phyloP scores from a whole-genome alignment of 2,329 filamentous ascomycete species.

The Ilyonectria destructans region DNA sequence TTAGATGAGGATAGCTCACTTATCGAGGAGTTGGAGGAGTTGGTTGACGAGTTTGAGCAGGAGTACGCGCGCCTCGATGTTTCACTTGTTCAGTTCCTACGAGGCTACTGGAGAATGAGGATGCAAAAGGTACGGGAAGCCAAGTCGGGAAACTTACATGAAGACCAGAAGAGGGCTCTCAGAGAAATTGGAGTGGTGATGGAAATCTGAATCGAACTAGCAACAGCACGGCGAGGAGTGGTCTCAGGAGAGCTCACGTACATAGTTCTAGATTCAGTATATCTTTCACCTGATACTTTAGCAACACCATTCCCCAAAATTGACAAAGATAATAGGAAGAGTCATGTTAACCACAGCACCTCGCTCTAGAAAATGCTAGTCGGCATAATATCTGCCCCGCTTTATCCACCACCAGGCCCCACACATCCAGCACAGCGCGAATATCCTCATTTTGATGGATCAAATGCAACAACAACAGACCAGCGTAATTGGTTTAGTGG shows the following conservation, averaged over 20 bases:
- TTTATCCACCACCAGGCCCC: background rate
- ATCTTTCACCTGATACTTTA: background rate
- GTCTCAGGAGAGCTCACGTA: background rate
- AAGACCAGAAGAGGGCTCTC: background rate
- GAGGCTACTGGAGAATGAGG: background rate
- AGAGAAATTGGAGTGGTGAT: background rate
- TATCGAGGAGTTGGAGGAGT: background rate
- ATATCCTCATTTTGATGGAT: background rate
- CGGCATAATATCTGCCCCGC: no score
- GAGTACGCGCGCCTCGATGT: background rate
- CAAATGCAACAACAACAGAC: background rate
- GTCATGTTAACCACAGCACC: no score
- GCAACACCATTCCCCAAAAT: no score
- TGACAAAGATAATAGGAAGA: no score
- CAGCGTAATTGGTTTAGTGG: conserved; percentile 13
- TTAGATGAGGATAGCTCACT: background rate
- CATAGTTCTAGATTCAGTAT: background rate
- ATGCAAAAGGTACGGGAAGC: background rate
- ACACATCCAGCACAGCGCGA: background rate
- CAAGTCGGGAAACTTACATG: background rate
- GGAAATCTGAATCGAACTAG: background rate
- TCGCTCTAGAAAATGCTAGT: no score
- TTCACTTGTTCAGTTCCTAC: background rate
- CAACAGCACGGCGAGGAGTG: background rate
- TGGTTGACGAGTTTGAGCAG: background rate